These are phyloP conservation scores for Phytopythium boreale DNA, from an alignment of 352 stramenopile species.

Conservation along the genomic window DNA sequence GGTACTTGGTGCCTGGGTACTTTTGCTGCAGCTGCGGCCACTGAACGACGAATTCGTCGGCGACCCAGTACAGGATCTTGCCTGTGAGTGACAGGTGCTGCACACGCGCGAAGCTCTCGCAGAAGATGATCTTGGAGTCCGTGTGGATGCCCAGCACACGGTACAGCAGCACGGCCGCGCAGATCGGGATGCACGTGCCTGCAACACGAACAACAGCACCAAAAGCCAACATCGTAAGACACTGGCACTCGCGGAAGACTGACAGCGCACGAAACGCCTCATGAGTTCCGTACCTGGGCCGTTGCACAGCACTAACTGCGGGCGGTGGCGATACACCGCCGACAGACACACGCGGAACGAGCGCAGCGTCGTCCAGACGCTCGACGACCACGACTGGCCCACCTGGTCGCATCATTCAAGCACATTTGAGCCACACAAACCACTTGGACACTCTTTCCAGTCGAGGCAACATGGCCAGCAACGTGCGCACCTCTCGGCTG, in stretches of 20 bases:
- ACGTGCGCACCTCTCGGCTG: conserved; percentile 76
- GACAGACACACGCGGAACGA: conserved; percentile 76
- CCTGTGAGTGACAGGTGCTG: conserved; percentile 91
- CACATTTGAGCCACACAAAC: background rate
- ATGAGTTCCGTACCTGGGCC: conserved; percentile 56
- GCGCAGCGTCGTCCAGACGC: conserved; percentile 83
- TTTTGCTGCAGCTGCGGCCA: conserved; percentile 87
- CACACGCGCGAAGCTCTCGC: conserved; percentile 94
- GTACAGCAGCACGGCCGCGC: conserved; percentile 79
- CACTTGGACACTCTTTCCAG: background rate
- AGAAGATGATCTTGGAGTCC: conserved; percentile 89
- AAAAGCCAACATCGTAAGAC: background rate
- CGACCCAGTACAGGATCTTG: conserved; percentile 91
- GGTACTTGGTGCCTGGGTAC: conserved; percentile 82
- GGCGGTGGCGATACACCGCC: conserved; percentile 68
- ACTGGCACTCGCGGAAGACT: background rate
- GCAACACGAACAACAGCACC: background rate
- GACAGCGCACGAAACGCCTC: background rate
- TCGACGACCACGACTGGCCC: conserved; percentile 90
- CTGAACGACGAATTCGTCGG: conserved; percentile 94
- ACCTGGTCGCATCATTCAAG: conserved; percentile 41
- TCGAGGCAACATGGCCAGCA: background rate
- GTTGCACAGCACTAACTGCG: conserved; percentile 92
- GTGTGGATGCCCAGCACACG: conserved; percentile 71
- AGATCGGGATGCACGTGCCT: conserved; percentile 94